These are phyloP conservation scores for Nemania sp. DNA, from an alignment of 2,329 filamentous ascomycete genomes.

Conservation along the genomic window DNA sequence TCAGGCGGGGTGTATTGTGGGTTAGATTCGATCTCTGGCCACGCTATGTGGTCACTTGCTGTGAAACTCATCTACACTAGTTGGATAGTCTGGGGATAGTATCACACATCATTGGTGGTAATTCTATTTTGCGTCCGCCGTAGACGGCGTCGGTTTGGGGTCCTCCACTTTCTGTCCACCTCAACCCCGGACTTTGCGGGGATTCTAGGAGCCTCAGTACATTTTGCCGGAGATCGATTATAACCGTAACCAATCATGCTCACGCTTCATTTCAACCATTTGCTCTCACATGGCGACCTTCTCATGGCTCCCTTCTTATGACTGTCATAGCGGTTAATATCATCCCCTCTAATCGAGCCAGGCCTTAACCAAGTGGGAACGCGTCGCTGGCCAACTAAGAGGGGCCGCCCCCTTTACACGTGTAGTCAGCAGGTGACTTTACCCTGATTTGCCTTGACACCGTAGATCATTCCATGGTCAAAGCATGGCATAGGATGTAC, in stretches of 20 bases:
- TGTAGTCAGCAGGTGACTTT: neutral
- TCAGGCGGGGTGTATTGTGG: too few relatives aligned
- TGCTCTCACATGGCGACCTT: too few relatives aligned
- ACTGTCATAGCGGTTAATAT: neutral
- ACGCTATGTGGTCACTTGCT: too few relatives aligned
- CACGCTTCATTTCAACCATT: neutral
- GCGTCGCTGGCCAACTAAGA: neutral
- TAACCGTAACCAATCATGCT: conserved; percentile 18
- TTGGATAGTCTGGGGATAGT: too few relatives aligned
- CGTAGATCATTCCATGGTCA: neutral
- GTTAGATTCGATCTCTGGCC: too few relatives aligned
- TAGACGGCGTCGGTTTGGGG: neutral
- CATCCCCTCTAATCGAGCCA: too few relatives aligned
- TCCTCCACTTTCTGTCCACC: conserved; percentile 13
- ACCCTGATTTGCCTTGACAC: too few relatives aligned
- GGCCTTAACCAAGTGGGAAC: neutral
- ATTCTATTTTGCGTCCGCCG: neutral
- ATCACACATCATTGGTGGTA: conserved; percentile 16
- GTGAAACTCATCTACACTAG: too few relatives aligned
- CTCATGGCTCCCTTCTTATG: neutral
- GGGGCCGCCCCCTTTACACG: neutral
- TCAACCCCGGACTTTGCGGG: conserved; percentile 18
- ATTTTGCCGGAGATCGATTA: conserved; percentile 15
- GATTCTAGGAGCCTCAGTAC: conserved; percentile 12
- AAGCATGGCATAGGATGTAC: neutral